Conservation (phyloP, 1,284 basidiomycete genomes). For the Puccinia polysora region DNA sequence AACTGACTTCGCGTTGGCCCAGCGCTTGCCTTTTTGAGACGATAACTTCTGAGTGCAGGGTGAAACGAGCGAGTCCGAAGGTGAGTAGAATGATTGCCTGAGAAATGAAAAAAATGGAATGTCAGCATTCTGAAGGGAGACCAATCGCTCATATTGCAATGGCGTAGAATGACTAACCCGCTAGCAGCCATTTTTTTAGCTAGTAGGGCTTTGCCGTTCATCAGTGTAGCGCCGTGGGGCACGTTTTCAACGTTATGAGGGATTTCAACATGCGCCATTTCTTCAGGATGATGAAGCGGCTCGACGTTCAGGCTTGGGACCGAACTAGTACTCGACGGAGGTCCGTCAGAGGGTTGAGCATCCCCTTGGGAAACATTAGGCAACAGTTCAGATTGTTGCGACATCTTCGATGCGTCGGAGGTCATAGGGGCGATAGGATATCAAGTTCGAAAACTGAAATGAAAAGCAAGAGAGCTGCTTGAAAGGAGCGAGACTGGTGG, state of each 20-base stretch:
- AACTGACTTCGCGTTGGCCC: conserved; percentile 42
- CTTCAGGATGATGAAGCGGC: conserved; percentile 41
- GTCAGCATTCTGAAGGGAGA: not conserved
- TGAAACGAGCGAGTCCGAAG: conserved; percentile 38
- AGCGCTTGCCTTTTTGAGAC: conserved; percentile 41
- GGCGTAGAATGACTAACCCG: conserved; percentile 16
- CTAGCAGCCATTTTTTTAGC: conserved; percentile 43
- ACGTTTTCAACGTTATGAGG: conserved; percentile 44
- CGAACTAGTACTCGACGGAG: conserved; percentile 4
- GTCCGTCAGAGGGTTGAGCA: not conserved
- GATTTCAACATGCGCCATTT: conserved; percentile 41
- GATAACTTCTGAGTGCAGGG: conserved; percentile 42
- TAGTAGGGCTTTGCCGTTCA: conserved; percentile 37
- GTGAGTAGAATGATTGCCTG: conserved; percentile 42
- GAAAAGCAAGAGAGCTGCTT: not conserved
- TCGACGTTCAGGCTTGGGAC: conserved; percentile 32
- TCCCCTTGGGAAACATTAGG: not conserved
- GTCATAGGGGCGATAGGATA: not conserved
- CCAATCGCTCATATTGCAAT: not conserved
- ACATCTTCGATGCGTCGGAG: not conserved
- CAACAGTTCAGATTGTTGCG: not conserved
- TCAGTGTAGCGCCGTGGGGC: conserved; percentile 32
- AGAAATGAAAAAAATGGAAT: not conserved
- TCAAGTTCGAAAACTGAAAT: not conserved
- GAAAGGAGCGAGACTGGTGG: too few relatives aligned